Conservation (phyloP, 2,329 filamentous ascomycete genomes). For the Botryotinia calthae region DNA sequence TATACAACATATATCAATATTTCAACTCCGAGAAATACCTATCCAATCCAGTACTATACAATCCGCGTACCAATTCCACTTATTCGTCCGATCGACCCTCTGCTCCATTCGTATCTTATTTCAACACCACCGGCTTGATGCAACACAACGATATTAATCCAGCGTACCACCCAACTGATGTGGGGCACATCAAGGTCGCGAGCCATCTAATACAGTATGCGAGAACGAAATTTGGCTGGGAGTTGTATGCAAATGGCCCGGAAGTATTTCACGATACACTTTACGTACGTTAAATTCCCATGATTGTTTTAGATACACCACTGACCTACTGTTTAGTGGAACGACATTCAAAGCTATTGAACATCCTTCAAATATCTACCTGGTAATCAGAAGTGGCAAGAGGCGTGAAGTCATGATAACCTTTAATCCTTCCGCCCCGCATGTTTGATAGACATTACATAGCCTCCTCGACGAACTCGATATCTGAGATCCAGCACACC, state of each 20-base stretch:
- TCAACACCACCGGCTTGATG: conserved; percentile 59
- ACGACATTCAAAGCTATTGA: conserved; percentile 13
- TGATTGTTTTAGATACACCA: background rate
- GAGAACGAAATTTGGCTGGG: conserved; percentile 54
- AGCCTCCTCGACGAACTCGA: background rate
- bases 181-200: conserved; percentile 59
- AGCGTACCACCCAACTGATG: conserved; percentile 58
- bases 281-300: conserved; percentile 36
- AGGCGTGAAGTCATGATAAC: conserved; percentile 10
- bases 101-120: conserved; percentile 54
- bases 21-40: conserved; percentile 50
- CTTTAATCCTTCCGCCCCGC: background rate
- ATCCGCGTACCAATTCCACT: conserved; percentile 43
- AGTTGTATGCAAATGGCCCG: conserved; percentile 52
- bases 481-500: background rate
- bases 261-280: conserved; percentile 51
- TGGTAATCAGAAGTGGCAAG: background rate
- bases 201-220: conserved; percentile 59
- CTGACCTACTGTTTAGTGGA: background rate
- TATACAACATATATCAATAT: conserved; percentile 50
- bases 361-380: background rate
- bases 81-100: conserved; percentile 36
- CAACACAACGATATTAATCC: conserved; percentile 61
- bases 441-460: conserved; percentile 4
- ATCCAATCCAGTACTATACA: conserved; percentile 42